Evolutionary conservation across 768 basidiomycete species (phyloP).

Genomic region (Phallus indusiatus): DNA sequence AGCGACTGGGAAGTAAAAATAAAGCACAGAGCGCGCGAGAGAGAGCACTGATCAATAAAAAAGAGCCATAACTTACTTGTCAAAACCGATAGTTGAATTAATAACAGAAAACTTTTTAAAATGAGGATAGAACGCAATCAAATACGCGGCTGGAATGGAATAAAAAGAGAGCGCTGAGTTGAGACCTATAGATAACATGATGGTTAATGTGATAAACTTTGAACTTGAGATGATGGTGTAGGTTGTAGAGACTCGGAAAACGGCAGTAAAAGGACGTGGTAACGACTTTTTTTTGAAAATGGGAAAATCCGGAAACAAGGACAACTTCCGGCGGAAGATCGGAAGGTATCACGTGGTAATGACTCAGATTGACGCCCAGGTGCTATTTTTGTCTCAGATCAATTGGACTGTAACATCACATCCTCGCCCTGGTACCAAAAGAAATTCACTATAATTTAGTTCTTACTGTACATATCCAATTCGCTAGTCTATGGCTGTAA

Average conservation of each 20-base stretch:
- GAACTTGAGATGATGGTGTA: background rate
- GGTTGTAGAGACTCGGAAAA: background rate
- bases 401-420: too few relatives aligned
- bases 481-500: too few relatives aligned
- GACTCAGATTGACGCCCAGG: too few relatives aligned
- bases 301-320: too few relatives aligned
- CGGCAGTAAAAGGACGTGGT: background rate
- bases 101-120: slow-evolving; percentile 18
- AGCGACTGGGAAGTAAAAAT: background rate
- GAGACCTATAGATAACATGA: slow-evolving; percentile 7
- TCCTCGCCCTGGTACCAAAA: too few relatives aligned
- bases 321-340: too few relatives aligned
- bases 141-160: slow-evolving; percentile 29
- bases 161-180: slow-evolving; percentile 23
- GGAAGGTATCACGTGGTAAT: too few relatives aligned
- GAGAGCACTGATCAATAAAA: background rate
- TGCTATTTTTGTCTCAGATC: too few relatives aligned
- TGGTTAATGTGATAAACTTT: background rate
- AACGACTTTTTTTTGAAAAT: background rate
- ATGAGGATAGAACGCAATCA: slow-evolving; percentile 25
- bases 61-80: slow-evolving; percentile 24
- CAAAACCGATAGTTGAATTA: slow-evolving; percentile 21
- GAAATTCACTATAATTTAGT: too few relatives aligned
- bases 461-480: too few relatives aligned
- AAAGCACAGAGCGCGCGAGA: too few relatives aligned